phyloP scores from a whole-genome alignment of 2,329 filamentous ascomycete species.

The Aspergillus sp. region DNA sequence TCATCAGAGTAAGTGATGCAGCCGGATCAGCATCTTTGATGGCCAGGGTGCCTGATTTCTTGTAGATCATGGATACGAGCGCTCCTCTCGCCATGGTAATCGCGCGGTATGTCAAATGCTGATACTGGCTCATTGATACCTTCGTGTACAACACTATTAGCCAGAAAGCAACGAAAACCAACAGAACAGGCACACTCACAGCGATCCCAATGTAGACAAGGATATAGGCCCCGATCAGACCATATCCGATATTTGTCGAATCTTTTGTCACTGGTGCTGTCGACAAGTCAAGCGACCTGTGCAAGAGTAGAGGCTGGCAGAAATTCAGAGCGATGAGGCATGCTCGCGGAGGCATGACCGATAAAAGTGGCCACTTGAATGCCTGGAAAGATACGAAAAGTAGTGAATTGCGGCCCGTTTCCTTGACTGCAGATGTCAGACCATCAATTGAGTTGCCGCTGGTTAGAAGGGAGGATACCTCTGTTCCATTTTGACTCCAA shows the following conservation, averaged over 20 bases:
- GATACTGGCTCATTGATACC: slow-evolving; percentile 32
- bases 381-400: slow-evolving; percentile 21
- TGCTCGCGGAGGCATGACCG: slow-evolving; percentile 22
- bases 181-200: slow-evolving; percentile 18
- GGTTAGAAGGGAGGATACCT: slow-evolving; percentile 15
- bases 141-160: too few relatives aligned
- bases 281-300: slow-evolving; percentile 27
- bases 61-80: slow-evolving; percentile 43
- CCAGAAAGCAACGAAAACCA: too few relatives aligned
- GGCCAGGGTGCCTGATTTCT: slow-evolving; percentile 28
- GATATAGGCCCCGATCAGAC: slow-evolving; percentile 35
- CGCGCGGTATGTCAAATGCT: slow-evolving; percentile 34
- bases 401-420: slow-evolving; percentile 19
- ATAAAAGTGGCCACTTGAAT: slow-evolving; percentile 25
- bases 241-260: slow-evolving; percentile 31
- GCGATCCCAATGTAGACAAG: slow-evolving; percentile 36
- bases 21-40: slow-evolving; percentile 26
- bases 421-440: slow-evolving; percentile 15
- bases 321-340: slow-evolving; percentile 30
- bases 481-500: slow-evolving; percentile 33
- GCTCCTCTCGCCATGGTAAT: slow-evolving; percentile 37
- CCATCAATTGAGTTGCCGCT: background rate
- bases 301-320: slow-evolving; percentile 30
- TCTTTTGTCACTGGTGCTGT: slow-evolving; percentile 16
- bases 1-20: slow-evolving; percentile 37